Conservation (phyloP, 306 rosid genomes). For the Astragalus glycyphyllos region DNA sequence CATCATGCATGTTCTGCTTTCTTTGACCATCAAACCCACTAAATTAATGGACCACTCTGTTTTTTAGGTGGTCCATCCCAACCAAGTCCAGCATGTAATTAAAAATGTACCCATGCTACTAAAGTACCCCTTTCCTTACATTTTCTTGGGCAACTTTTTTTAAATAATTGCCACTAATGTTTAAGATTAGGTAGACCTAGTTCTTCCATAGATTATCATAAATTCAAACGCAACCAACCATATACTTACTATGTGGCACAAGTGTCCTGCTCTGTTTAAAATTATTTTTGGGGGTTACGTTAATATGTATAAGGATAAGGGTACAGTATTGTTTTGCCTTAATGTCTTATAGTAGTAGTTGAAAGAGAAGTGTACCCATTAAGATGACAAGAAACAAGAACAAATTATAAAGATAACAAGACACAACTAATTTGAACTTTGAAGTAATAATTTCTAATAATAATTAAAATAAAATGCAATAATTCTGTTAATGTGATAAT, state of each 20-base stretch:
- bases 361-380: constrained; percentile 35
- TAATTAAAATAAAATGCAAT: not conserved
- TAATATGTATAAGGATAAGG: not conserved
- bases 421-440: not conserved
- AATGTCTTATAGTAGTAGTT: not conserved
- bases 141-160: not conserved
- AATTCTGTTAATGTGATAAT: not conserved
- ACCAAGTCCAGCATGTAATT: not conserved
- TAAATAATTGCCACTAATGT: constrained; percentile 3
- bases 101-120: constrained; percentile 14
- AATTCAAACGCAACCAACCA: constrained; percentile 44
- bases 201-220: constrained; percentile 14
- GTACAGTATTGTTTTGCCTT: constrained; percentile 28
- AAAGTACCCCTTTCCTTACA: not conserved
- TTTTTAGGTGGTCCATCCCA: constrained; percentile 45
- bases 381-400: not conserved
- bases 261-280: constrained; percentile 3
- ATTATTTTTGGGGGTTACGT: constrained; percentile 8
- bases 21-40: constrained; percentile 42
- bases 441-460: too few species aligned
- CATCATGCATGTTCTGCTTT: constrained; percentile 29
- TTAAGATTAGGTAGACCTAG: constrained; percentile 24
- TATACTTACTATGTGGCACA: not conserved
- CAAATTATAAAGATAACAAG: not conserved
- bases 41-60: constrained; percentile 31